phyloP scores from a whole-genome alignment of 2,329 filamentous ascomycete species.

The Neocatenulostroma microsporum region DNA sequence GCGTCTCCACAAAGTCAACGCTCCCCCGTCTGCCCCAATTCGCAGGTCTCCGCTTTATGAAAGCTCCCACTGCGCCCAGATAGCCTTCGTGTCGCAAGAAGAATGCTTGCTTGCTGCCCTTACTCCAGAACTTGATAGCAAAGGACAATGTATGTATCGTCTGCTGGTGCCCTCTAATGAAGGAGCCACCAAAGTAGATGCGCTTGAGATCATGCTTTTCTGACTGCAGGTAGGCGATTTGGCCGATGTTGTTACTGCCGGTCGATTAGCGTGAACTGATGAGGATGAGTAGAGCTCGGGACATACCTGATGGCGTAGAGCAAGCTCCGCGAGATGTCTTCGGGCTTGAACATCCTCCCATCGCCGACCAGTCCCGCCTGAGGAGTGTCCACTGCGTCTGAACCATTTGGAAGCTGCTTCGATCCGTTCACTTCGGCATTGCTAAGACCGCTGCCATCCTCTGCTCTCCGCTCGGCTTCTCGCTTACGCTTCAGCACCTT shows the following conservation, averaged over 20 bases:
- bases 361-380: constrained; percentile 29
- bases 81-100: constrained; percentile 95
- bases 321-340: constrained; percentile 84
- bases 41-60: constrained; percentile 78
- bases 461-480: constrained; percentile 68
- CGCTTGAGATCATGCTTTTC: constrained; percentile 85
- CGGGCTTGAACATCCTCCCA: constrained; percentile 57
- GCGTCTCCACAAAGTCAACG: constrained; percentile 10
- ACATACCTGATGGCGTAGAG: constrained; percentile 74
- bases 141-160: constrained; percentile 97
- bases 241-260: constrained; percentile 89
- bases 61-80: constrained; percentile 85
- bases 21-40: constrained; percentile 72
- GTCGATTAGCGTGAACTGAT: constrained; percentile 22
- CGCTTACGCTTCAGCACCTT: constrained; percentile 93
- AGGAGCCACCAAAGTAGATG: constrained; percentile 96
- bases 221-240: constrained; percentile 95
- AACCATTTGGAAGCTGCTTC: constrained; percentile 7
- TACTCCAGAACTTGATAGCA: constrained; percentile 96
- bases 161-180: constrained; percentile 91
- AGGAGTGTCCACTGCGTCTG: constrained; percentile 25
- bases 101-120: constrained; percentile 88
- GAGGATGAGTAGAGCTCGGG: background rate
- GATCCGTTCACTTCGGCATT: constrained; percentile 42
- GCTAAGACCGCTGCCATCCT: constrained; percentile 57